Evolutionary conservation across 371 early-diverging fungal genomes (phyloP), one percentile per base, ranked within the genome.

Genomic region (Gilbertella persicaria): DNA sequence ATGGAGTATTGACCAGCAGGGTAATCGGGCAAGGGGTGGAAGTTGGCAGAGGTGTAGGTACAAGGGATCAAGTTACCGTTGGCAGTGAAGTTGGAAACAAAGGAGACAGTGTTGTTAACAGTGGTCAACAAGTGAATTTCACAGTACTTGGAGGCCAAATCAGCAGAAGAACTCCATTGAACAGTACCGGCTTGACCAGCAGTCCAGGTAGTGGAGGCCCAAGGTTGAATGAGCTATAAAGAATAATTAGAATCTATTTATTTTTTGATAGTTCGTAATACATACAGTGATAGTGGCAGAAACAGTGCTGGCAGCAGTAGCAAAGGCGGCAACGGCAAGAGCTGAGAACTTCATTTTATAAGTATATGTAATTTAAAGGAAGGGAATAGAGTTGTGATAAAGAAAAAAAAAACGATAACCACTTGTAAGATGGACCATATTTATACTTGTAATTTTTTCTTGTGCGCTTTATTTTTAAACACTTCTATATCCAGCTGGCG

Each of bases 51-150:
- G 19, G 57, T 62, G 35, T 46, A 62, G 13, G 47, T 43, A 44
- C 62, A 62, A 37, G 62, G 62, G 46, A 62, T 52, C 21, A 56
- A 39, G 53, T 55, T 55, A 17, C 49, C 57, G 24, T 57, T 52
- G 9, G 47, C 48, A 37, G 62, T 56, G n/a, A 62, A 52, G 40
- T 62, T 62, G 26, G 57, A 43, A 33, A 62, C 62, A 16, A 62
- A 41, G 30, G 57, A 53, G 47, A 57, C 62, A 47, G 41, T 37
- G 17, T 35, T 26, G 10, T 52, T 24, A 24, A 40, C 16, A 42
- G 57, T 57, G 43, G 62, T 62, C 35, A 62, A 43, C 36, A 62
- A 48, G 39, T 62, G 57, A 20, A 62, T 52, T 53, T 56, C 62
- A 35, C 62, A 62, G 4, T 16, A n/a, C 36, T 56, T 41, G 4